A percentile compares a stretch with the other conserved stretches of the same genome.
Conservation (phyloP, 2,329 filamentous ascomycete species). For the Tolypocladium ovalisporum region DNA sequence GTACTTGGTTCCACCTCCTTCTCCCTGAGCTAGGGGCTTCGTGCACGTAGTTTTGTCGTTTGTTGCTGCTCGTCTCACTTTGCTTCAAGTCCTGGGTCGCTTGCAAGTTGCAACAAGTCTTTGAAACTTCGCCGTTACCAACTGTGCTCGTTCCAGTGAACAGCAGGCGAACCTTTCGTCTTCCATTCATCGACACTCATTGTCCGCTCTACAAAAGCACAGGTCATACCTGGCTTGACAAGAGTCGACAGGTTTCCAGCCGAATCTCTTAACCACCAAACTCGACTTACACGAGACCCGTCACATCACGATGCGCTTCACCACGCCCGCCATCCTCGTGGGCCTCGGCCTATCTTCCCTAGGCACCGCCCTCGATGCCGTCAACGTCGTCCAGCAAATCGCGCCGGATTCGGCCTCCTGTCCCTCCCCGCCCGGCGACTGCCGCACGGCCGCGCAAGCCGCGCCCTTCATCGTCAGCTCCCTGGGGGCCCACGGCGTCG, state of each 20-base stretch:
- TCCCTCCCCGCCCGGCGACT: conserved; percentile 32
- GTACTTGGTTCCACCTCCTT: too few relatives aligned
- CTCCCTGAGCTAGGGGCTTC: not conserved
- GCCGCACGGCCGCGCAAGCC: conserved; percentile 52
- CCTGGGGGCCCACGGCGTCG: conserved; percentile 47
- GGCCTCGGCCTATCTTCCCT: conserved; percentile 6
- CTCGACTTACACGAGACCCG: not conserved
- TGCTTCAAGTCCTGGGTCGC: not conserved
- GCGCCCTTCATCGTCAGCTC: conserved; percentile 44
- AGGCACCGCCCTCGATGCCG: conserved; percentile 12
- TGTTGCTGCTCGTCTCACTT: not conserved
- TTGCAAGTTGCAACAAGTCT: not conserved
- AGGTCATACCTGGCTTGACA: too few relatives aligned
- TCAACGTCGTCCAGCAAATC: conserved; percentile 37
- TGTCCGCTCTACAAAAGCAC: not conserved
- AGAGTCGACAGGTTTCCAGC: too few relatives aligned
- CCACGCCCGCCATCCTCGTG: conserved; percentile 5
- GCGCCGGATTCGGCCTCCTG: conserved; percentile 39
- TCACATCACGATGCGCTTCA: conserved; percentile 15
- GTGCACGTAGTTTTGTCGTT: not conserved
- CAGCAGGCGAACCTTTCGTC: not conserved
- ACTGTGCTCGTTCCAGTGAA: not conserved
- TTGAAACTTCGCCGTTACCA: not conserved
- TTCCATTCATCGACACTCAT: not conserved
- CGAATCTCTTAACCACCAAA: not conserved